Percentiles rank a stretch among this genome's conserved stretches.
phyloP scores from a whole-genome alignment of 768 basidiomycete species.

The Lactarius vividus region DNA sequence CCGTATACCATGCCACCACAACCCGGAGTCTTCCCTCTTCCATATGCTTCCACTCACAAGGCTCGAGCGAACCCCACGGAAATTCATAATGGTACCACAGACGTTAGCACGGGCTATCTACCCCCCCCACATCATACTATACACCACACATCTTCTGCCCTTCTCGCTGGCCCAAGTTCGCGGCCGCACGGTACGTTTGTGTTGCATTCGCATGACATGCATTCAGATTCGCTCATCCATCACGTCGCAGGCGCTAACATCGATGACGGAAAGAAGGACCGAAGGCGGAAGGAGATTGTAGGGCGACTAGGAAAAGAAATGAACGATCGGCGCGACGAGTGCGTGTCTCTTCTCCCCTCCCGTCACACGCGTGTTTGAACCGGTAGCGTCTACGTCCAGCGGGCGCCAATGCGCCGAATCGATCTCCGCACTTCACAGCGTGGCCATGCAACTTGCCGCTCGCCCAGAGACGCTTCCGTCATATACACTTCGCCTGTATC shows the following conservation, averaged over 20 bases:
- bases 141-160: conserved; percentile 48
- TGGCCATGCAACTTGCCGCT: conserved; percentile 60
- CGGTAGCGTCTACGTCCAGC: conserved; percentile 35
- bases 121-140: conserved; percentile 41
- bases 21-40: conserved; percentile 63
- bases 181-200: conserved; percentile 17
- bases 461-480: conserved; percentile 63
- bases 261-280: conserved; percentile 58
- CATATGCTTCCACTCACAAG: conserved; percentile 51
- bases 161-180: conserved; percentile 28
- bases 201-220: background rate
- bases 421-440: conserved; percentile 56
- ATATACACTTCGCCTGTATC: conserved; percentile 71
- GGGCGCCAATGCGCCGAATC: conserved; percentile 61
- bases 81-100: conserved; percentile 32
- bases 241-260: conserved; percentile 25
- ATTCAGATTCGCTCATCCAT: conserved; percentile 5
- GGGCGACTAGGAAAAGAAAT: conserved; percentile 72
- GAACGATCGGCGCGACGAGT: conserved; percentile 76
- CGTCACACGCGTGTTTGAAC: conserved; percentile 18
- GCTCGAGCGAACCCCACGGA: conserved; percentile 33
- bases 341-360: conserved; percentile 31
- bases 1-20: conserved; percentile 57
- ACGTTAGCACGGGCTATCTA: conserved; percentile 36
- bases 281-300: conserved; percentile 65